Evolutionary conservation across 2,329 filamentous ascomycete genomes (phyloP).

Genomic region (Colletotrichum simmondsii): DNA sequence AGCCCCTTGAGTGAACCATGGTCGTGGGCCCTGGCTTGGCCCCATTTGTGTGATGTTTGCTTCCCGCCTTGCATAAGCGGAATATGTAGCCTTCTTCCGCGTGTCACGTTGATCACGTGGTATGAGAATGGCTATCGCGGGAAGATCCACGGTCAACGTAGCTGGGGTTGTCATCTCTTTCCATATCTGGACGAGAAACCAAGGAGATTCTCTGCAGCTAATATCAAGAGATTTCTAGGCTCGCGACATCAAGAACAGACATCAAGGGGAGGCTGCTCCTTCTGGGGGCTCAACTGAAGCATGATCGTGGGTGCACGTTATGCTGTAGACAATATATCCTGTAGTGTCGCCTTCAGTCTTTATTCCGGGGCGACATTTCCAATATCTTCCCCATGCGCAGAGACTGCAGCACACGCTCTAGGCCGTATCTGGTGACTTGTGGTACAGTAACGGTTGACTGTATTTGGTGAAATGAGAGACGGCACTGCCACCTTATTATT

Average conservation of each 20-base stretch:
- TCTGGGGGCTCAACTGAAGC: background rate
- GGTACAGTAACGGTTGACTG: no score
- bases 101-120: constrained; percentile 31
- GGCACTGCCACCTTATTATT: background rate
- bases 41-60: constrained; percentile 20
- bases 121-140: background rate
- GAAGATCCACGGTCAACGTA: background rate
- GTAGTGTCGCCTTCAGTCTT: background rate
- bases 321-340: background rate
- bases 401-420: background rate
- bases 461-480: background rate
- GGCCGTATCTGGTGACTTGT: background rate
- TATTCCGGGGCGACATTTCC: background rate
- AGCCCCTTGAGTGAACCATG: constrained; percentile 13
- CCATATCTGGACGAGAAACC: background rate
- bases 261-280: background rate
- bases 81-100: constrained; percentile 27
- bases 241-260: background rate
- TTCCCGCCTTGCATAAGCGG: constrained; percentile 32
- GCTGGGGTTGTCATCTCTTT: background rate
- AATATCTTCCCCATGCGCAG: background rate
- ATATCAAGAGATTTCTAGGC: background rate
- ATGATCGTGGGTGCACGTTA: background rate
- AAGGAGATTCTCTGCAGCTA: background rate
- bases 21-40: constrained; percentile 9